Conservation (phyloP, 2,329 filamentous ascomycete genomes). For the Colletotrichum australisinense region DNA sequence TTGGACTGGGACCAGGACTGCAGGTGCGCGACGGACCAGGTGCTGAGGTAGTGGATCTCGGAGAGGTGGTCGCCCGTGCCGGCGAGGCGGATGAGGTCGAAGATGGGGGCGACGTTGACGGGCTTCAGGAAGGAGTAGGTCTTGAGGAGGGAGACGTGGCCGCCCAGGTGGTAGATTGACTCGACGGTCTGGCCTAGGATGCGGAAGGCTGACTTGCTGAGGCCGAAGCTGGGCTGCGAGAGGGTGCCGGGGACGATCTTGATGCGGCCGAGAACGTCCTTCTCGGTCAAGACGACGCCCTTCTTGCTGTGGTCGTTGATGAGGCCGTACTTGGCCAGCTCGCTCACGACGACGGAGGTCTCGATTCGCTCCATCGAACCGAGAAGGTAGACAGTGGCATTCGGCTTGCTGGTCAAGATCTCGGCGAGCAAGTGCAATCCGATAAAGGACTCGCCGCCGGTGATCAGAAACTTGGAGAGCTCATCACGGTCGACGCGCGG, state of each 20-base stretch:
- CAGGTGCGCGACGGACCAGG: constrained; percentile 42
- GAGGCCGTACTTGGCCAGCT: constrained; percentile 39
- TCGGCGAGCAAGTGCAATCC: neutral
- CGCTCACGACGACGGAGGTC: constrained; percentile 19
- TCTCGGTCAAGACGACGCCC: constrained; percentile 13
- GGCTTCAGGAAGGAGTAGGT: neutral
- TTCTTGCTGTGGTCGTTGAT: constrained; percentile 31
- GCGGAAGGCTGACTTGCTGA: constrained; percentile 38
- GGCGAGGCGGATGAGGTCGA: constrained; percentile 39
- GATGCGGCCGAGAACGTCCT: constrained; percentile 19
- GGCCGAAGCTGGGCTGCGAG: constrained; percentile 38
- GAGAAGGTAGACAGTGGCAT: constrained; percentile 12
- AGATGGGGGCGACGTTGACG: neutral
- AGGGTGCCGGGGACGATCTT: constrained; percentile 38
- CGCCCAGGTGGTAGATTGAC: constrained; percentile 12
- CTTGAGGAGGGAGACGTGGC: neutral
- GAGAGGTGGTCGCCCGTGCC: constrained; percentile 37
- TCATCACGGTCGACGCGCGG: constrained; percentile 36
- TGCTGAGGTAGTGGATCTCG: constrained; percentile 41
- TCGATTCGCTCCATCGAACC: constrained; percentile 37
- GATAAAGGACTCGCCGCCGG: neutral
- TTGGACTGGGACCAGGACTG: constrained; percentile 40
- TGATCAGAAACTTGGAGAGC: constrained; percentile 29
- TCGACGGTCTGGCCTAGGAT: constrained; percentile 39
- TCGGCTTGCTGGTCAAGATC: neutral